Evolutionary conservation across 495 filamentous ascomycete genomes (phyloP), one percentile per base, ranked within the genome.

Genomic region (Articulospora tetracladia): DNA sequence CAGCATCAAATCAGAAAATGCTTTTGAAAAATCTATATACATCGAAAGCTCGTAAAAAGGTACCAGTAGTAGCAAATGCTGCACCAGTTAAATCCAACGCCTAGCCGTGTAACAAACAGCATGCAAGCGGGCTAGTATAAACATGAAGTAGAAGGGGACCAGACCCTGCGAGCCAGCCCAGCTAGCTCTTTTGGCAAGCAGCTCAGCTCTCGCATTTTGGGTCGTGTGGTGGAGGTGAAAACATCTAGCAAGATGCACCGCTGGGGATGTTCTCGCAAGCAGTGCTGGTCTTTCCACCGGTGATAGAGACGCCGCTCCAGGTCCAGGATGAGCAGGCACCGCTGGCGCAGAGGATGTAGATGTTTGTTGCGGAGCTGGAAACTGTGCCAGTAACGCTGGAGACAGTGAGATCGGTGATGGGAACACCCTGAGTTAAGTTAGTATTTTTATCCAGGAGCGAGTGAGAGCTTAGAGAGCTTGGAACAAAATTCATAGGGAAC

Each of bases 351-450:
- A 83, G 74, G 54, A 88, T 79, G 60, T 83, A 85, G 54, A 82
- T 68, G 12, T 74, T 68, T 0, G 69, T 76, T n/a, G 70, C 83
- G 23, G 64, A 62, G 53, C 63, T 69, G 15, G 64, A 56, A 15
- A 85, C 79, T 12, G 73, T 74, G 2, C 86, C 86, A 0, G 71
- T 77, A 17, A 88, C 72, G 53, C 71, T 71, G 24, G 69, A 61
- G n/a, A 89, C 53, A n/a, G 77, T 84, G 12, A 89, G 62, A 39
- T 74, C 76, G n/a, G 82, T 86, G 63, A 89, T 86, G 1, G 81
- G 78, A 23, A 89, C 79, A 22, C 85, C 84, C 49, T n/a, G n/a
- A n/a, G n/a, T n/a, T n/a, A n/a, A n/a, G n/a, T n/a, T n/a, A n/a
- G n/a, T n/a, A n/a, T n/a, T n/a, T n/a, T n/a, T n/a, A 47, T 7